Evolutionary conservation across 768 basidiomycete genomes (phyloP), one percentile per base, ranked within the genome.

Genomic region (Cystofilobasidium ferigula): DNA sequence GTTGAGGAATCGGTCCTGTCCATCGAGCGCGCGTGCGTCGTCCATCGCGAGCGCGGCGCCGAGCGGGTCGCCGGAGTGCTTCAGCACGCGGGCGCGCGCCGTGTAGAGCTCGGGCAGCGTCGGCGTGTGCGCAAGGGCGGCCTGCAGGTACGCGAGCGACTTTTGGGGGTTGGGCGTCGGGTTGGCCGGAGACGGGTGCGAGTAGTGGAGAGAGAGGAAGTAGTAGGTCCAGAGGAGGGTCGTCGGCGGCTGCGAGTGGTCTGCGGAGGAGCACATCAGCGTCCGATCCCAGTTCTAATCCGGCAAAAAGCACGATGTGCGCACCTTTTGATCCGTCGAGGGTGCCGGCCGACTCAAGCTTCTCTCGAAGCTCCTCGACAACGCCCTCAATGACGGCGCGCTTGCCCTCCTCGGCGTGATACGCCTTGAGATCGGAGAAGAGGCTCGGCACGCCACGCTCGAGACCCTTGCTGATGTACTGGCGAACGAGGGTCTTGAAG

Each of bases 1-100:
- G 76, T 99, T 98, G 72, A 99, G 75, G 77, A 90, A 95, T 53
- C 95, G 80, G 74, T 99, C 95, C 77, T 98, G 95, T 0, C 89
- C 86, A 74, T 99, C 95, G 57, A 99, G 78, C 28, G 81, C 73
- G 51, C 90, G 79, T 3, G 95, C 92, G 20, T 88, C 86, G 70
- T 94, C 86, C 76, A 92, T 80, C 40, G 81, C 80, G 8, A 78
- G 76, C 0, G 89, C 87, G 0, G 92, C 95, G 0, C 84, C 86
- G 30, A 81, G 76, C 0, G 80, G 78, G 70, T 98, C 91, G 0
- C 93, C 92, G 0, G 85, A 81, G 16, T 92, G 84, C 73, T 98
- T 98, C 47, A 94, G 78, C 18, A 88, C 82, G 4, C 88, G 86
- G 0, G 85, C 95, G 72, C 84, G 85, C 69, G 85, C 83, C 74